Evolutionary conservation across 78 protist species (phyloP), one percentile per base, ranked within the genome.

Genomic region (Neovahlkampfia damariscottae): DNA sequence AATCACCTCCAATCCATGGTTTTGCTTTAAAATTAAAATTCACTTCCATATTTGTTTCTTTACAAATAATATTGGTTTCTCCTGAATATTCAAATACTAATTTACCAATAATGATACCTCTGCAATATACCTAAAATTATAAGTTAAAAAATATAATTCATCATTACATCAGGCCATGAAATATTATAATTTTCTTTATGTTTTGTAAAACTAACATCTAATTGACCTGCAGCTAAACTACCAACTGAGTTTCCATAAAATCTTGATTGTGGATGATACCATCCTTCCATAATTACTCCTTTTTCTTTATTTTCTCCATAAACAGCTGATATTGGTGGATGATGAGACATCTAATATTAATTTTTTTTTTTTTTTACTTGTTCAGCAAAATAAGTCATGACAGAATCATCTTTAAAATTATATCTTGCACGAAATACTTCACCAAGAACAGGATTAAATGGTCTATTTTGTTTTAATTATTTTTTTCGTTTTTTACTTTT

Each of bases 391-490:
- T 8, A 75, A 39, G 76, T 41, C 35, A 8, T 71, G 40, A 37
- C 40, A 31, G 30, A 38, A 31, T 38, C 41, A 36, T 3, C 6
- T 8, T 31, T 37, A 19, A 81, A 78, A 32, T 81, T 71, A 87
- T 89, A 91, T 28, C 9, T 30, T 31, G 87, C 79, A 6, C 89
- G 79, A 77, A 88, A 94, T 28, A 74, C 72, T 70, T 94, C 98
- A 2, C 98, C 98, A 6, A 94, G 84, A 27, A 90, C 77, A 2
- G 98, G 96, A 72, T 94, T 94, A 79, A 91, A 94, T 19, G 98
- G 98, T 76, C n/a, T n/a, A n/a, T n/a, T n/a, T n/a, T n/a, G n/a
- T n/a, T n/a, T n/a, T n/a, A n/a, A n/a, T n/a, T n/a, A n/a, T n/a
- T n/a, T n/a, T n/a, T n/a, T n/a, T n/a, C n/a, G n/a, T n/a, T n/a